Evolutionary conservation across 495 filamentous ascomycete species (phyloP), one percentile per base, ranked within the genome.

Genomic region (Elasticomyces elasticus): DNA sequence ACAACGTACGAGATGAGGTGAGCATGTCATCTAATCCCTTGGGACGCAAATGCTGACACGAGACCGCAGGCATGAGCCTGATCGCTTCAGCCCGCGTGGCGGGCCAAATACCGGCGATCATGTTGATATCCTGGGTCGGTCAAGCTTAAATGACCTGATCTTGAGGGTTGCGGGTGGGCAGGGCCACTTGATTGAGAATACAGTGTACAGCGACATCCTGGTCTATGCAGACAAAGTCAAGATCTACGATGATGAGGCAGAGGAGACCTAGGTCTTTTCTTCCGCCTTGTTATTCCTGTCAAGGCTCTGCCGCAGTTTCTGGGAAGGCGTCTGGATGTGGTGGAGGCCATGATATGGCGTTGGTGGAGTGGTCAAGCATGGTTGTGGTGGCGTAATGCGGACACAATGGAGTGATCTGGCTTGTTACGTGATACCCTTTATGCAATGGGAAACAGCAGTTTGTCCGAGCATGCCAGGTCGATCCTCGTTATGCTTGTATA

Each of bases 91-190:
- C 55, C 88, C 94, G 0, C 73, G 92, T 12, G 92, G 92, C 40
- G 92, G 92, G 0, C 92, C 91, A 12, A 97, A 95, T 62, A 97
- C 92, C 31, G 81, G 88, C 1, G 92, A 98, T 69, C 92, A 98
- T 63, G 92, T 98, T 30, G 92, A 98, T 67, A 97, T 98, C 51
- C 73, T 98, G 17, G 92, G 92, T 12, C 74, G 92, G 4, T 79
- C 86, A 56, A 89, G 80, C 5, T 78, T 98, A 10, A 98, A 96
- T 62, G 94, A 97, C 66, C 71, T 95, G 20, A 85, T 98, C 40
- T 71, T 98, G 50, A 76, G 84, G 25, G 85, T 98, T 13, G 92
- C 87, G 0, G 89, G 87, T n/a, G 92, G 92, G 0, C 83, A 78
- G 59, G 92, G 92, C 25, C 78, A 89, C 37, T 71, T 79, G 15